Percentiles rank a stretch among this genome's conserved stretches.
Conservation (phyloP, 768 basidiomycete genomes). For the Rhodocollybia butyracea region DNA sequence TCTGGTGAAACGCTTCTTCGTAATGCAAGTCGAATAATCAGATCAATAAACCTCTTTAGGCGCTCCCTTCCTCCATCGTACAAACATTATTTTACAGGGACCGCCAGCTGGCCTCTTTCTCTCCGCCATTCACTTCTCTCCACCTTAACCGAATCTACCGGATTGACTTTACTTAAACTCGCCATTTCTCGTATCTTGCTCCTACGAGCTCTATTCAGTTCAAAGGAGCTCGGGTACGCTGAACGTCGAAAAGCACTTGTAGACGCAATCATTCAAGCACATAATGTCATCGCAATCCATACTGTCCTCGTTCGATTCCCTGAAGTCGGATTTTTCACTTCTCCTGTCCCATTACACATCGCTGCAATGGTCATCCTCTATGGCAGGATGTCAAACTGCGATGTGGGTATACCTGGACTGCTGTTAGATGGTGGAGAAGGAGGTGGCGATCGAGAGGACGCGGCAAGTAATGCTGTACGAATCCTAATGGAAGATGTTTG, state of each 20-base stretch:
- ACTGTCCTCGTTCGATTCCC: constrained; percentile 82
- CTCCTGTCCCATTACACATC: constrained; percentile 85
- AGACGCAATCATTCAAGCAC: constrained; percentile 84
- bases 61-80: constrained; percentile 69
- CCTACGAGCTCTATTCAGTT: constrained; percentile 75
- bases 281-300: constrained; percentile 85
- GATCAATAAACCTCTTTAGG: constrained; percentile 69
- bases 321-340: constrained; percentile 85
- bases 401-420: constrained; percentile 45
- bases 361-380: constrained; percentile 90
- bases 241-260: constrained; percentile 69
- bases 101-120: constrained; percentile 69
- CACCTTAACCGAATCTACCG: constrained; percentile 76
- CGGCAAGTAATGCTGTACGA: constrained; percentile 30
- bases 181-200: constrained; percentile 79
- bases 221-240: constrained; percentile 63
- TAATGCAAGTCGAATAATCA: constrained; percentile 76
- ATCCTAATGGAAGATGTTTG: constrained; percentile 66
- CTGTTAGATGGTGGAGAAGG: constrained; percentile 37
- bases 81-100: constrained; percentile 73
- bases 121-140: constrained; percentile 63
- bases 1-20: constrained; percentile 68
- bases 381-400: constrained; percentile 79
- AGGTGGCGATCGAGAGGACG: constrained; percentile 40
- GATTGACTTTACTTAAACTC: constrained; percentile 78